phyloP scores from a whole-genome alignment of 768 basidiomycete genomes.

The Austroboletus festivus region DNA sequence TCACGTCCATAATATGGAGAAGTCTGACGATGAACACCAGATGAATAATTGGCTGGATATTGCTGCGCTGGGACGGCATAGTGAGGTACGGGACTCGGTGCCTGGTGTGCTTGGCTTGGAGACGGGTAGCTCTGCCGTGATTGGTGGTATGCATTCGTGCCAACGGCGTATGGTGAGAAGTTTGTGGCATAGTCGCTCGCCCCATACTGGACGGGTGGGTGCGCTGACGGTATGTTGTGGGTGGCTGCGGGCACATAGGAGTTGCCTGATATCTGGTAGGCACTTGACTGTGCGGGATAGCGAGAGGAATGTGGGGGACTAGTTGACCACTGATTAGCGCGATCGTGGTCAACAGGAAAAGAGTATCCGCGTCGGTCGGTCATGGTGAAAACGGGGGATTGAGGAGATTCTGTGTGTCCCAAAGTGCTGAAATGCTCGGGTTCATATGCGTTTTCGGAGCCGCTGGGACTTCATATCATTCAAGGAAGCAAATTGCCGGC shows the following conservation, averaged over 20 bases:
- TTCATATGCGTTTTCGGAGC: constrained; percentile 36
- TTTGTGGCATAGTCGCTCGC: constrained; percentile 18
- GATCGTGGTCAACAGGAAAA: constrained; percentile 18
- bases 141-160: constrained; percentile 19
- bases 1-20: constrained; percentile 38
- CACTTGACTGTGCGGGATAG: constrained; percentile 19
- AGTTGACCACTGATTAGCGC: constrained; percentile 24
- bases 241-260: constrained; percentile 17
- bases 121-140: constrained; percentile 27
- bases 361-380: constrained; percentile 31
- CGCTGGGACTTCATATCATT: constrained; percentile 25
- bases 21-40: constrained; percentile 16
- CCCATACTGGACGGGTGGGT: constrained; percentile 22
- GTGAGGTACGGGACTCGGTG: constrained; percentile 34
- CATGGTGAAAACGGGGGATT: constrained; percentile 18
- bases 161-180: constrained; percentile 19
- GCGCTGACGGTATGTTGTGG: constrained; percentile 21
- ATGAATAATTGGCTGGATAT: constrained; percentile 30
- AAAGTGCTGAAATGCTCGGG: constrained; percentile 15
- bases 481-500: constrained; percentile 31
- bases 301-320: constrained; percentile 21
- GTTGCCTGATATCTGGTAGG: constrained; percentile 19
- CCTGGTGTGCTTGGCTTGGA: constrained; percentile 28
- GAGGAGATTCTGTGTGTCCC: constrained; percentile 3
- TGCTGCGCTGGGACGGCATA: constrained; percentile 27